A percentile compares a stretch with the other conserved stretches of the same genome.
These are phyloP conservation scores for Lecanicillium sp. DNA, from an alignment of 2,329 filamentous ascomycete species.

Conservation along the genomic window DNA sequence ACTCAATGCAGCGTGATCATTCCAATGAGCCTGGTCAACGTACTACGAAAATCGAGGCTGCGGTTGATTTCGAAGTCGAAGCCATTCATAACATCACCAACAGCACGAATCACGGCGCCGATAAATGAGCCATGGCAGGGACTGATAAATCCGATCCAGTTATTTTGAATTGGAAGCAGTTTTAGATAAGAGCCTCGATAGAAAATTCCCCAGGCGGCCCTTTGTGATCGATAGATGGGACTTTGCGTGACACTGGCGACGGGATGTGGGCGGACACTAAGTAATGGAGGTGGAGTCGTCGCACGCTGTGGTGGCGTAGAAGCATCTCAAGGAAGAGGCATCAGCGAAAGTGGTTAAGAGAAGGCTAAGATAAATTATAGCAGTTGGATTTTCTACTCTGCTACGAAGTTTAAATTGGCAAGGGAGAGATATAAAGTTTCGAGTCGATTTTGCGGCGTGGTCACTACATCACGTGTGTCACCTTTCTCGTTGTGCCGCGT, in stretches of 20 bases:
- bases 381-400: no score
- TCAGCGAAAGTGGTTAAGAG: no score
- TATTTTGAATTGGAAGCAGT: constrained; percentile 25
- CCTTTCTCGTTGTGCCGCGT: no score
- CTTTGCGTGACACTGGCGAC: neutral
- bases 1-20: constrained; percentile 23
- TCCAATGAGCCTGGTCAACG: constrained; percentile 12
- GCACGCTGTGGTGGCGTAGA: no score
- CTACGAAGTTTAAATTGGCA: no score
- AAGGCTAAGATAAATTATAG: no score
- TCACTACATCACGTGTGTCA: no score
- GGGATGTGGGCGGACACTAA: no score
- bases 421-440: no score
- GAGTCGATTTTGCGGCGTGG: no score
- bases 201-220: constrained; percentile 15
- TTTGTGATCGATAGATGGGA: constrained; percentile 5
- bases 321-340: no score
- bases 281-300: no score
- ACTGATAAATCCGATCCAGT: constrained; percentile 25
- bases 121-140: constrained; percentile 11
- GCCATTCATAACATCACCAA: constrained; percentile 21
- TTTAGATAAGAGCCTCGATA: constrained; percentile 21
- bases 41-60: constrained; percentile 13
- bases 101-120: constrained; percentile 21
- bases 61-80: constrained; percentile 23